Evolutionary conservation across 805 yeast species (phyloP).

Genomic region (Myxozyma kluyveri): DNA sequence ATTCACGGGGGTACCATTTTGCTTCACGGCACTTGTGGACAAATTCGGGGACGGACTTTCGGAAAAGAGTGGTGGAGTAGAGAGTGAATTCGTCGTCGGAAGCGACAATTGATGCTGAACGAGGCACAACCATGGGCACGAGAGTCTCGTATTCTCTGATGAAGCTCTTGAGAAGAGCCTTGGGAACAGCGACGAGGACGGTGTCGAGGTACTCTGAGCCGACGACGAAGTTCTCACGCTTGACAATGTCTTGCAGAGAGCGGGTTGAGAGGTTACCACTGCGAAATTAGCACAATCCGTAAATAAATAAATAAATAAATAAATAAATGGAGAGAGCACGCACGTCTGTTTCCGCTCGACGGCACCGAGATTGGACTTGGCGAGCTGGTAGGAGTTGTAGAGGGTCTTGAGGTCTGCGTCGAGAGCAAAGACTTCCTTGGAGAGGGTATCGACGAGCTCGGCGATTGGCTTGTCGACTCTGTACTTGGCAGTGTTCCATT

Average conservation of each 20-base stretch:
- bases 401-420: conserved; percentile 81
- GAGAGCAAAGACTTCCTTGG: conserved; percentile 74
- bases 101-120: conserved; percentile 70
- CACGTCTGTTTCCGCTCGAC: conserved; percentile 83
- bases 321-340: not conserved
- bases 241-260: conserved; percentile 84
- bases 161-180: conserved; percentile 51
- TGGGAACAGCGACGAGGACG: conserved; percentile 85
- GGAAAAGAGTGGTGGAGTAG: conserved; percentile 79
- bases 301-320: not conserved
- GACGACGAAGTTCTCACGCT: conserved; percentile 76
- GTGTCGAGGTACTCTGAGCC: conserved; percentile 85
- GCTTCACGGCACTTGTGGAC: conserved; percentile 70
- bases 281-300: not conserved
- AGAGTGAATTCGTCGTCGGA: conserved; percentile 71
- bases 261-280: conserved; percentile 85
- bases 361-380: conserved; percentile 77
- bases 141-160: conserved; percentile 70
- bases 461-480: conserved; percentile 79
- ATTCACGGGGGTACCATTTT: conserved; percentile 91
- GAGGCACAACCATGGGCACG: conserved; percentile 82
- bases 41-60: conserved; percentile 71
- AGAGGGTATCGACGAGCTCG: conserved; percentile 65
- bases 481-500: conserved; percentile 86
- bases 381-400: conserved; percentile 72